phyloP scores from a whole-genome alignment of 768 basidiomycete genomes.

The Leucocoprinus sp. region DNA sequence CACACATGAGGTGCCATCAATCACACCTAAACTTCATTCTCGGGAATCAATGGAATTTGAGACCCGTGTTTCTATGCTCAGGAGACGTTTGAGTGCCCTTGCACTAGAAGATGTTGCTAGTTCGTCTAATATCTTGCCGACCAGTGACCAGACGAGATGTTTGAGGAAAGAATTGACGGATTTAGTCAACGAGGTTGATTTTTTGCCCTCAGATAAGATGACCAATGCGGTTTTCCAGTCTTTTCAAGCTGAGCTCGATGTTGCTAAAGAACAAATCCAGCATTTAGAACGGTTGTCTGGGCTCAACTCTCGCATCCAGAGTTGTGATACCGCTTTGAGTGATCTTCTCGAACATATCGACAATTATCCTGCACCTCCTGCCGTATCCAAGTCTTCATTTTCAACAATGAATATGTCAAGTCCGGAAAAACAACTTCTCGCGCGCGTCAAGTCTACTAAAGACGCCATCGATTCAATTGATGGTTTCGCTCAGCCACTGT shows the following conservation, averaged over 20 bases:
- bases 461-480: conserved; percentile 40
- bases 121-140: conserved; percentile 45
- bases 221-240: conserved; percentile 55
- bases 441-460: conserved; percentile 59
- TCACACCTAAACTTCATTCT: conserved; percentile 23
- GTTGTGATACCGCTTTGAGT: conserved; percentile 71
- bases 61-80: conserved; percentile 40
- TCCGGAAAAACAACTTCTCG: conserved; percentile 60
- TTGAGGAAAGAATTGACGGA: conserved; percentile 39
- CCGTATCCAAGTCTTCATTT: conserved; percentile 41
- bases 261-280: conserved; percentile 38
- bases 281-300: conserved; percentile 46
- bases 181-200: conserved; percentile 36
- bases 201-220: conserved; percentile 35
- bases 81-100: conserved; percentile 55
- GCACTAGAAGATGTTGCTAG: conserved; percentile 47
- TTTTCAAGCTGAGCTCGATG: conserved; percentile 50
- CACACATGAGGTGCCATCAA: conserved; percentile 31
- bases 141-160: conserved; percentile 34
- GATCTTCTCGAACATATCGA: conserved; percentile 83
- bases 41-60: conserved; percentile 39
- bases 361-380: conserved; percentile 62
- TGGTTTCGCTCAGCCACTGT: conserved; percentile 30
- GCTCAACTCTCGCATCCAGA: conserved; percentile 39
- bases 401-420: conserved; percentile 33